Conservation (phyloP, 768 basidiomycete genomes). For the Paxillus rubicundulus region DNA sequence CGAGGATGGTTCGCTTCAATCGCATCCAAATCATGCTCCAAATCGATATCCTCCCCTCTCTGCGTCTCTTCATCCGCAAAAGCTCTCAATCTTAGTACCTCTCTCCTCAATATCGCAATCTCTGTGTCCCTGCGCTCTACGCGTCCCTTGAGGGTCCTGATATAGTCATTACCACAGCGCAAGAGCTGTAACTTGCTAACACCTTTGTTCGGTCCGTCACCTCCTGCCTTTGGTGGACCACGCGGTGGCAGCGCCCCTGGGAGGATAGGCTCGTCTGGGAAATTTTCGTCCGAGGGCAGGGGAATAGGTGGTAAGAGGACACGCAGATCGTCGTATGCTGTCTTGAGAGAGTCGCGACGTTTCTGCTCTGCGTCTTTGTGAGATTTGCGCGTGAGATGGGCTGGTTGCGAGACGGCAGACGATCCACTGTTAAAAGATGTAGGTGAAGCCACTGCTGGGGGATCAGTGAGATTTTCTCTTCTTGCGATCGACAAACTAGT, state of each 20-base stretch:
- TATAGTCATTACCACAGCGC: conserved; percentile 87
- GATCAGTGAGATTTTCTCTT: conserved; percentile 1
- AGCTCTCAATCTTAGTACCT: conserved; percentile 58
- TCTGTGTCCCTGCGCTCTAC: conserved; percentile 81
- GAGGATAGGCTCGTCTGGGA: conserved; percentile 68
- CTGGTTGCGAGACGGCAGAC: conserved; percentile 32
- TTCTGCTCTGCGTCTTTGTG: conserved; percentile 98
- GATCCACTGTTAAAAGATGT: conserved; percentile 24
- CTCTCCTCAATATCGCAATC: conserved; percentile 62
- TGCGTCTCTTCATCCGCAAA: conserved; percentile 25
- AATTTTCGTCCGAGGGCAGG: conserved; percentile 70
- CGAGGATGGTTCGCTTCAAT: conserved; percentile 19
- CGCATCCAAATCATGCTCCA: conserved; percentile 31
- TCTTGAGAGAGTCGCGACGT: conserved; percentile 93
- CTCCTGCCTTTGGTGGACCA: conserved; percentile 79
- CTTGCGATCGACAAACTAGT: neutral
- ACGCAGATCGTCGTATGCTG: conserved; percentile 85
- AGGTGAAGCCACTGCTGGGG: conserved; percentile 34
- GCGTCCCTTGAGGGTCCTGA: conserved; percentile 70
- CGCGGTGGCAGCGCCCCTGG: conserved; percentile 90
- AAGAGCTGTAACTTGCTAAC: conserved; percentile 93
- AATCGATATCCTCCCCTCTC: conserved; percentile 24
- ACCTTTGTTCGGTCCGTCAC: conserved; percentile 91
- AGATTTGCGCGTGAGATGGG: conserved; percentile 66
- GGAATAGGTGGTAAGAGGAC: conserved; percentile 85